Conservation (phyloP, 305 asterid species). For the Andrographis paniculata region DNA sequence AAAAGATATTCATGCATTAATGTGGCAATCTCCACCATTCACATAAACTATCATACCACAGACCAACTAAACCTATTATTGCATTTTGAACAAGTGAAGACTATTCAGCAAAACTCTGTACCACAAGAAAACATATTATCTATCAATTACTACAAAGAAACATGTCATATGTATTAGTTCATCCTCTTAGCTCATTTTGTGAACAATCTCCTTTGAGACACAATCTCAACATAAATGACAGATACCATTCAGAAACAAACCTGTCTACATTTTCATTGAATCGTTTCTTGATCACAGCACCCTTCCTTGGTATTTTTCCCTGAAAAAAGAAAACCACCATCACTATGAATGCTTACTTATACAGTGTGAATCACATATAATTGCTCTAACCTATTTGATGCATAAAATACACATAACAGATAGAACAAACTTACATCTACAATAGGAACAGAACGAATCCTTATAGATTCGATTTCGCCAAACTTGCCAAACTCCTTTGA, state of each 20-base stretch:
- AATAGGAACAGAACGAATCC: slow-evolving; percentile 86
- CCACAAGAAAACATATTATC: no score
- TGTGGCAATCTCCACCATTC: background rate
- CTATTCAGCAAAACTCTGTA: no score
- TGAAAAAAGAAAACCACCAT: slow-evolving; percentile 24
- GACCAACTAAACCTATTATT: no score
- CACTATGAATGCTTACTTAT: background rate
- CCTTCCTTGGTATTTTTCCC: slow-evolving; percentile 86
- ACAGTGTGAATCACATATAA: slow-evolving; percentile 1
- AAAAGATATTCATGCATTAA: no score
- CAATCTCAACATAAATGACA: slow-evolving; percentile 2
- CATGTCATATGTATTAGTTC: no score
- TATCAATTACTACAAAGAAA: no score
- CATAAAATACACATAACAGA: background rate
- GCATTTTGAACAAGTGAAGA: no score
- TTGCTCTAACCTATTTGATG: background rate
- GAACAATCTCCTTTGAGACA: background rate
- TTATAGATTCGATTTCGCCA: slow-evolving; percentile 83
- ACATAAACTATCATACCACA: no score
- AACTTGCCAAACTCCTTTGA: slow-evolving; percentile 64
- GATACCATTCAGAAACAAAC: slow-evolving; percentile 23
- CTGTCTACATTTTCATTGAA: slow-evolving; percentile 72
- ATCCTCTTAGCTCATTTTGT: background rate
- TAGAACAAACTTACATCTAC: slow-evolving; percentile 53
- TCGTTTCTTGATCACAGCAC: slow-evolving; percentile 62